These are phyloP conservation scores for Kazachstania taianensis DNA, from an alignment of 805 yeast species.

Conservation along the genomic window DNA sequence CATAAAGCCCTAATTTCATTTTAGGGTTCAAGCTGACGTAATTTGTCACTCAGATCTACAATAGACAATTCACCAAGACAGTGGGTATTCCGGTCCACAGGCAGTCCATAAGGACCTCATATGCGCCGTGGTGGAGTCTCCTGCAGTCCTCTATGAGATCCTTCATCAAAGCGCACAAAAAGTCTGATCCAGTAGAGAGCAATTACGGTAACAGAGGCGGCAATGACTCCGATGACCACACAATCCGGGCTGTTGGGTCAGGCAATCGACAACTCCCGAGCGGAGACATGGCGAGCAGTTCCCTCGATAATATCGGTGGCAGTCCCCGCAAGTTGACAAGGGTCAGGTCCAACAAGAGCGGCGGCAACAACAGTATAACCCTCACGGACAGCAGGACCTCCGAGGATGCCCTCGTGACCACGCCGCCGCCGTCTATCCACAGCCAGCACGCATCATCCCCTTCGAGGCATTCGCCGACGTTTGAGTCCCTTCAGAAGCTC, in stretches of 20 bases:
- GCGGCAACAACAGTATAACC: background rate
- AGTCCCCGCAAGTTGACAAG: background rate
- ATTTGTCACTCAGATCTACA: too few relatives aligned
- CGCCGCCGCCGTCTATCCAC: slow-evolving; percentile 9
- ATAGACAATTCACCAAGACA: too few relatives aligned
- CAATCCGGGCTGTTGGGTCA: background rate
- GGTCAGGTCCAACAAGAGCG: background rate
- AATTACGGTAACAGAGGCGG: background rate
- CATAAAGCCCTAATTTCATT: too few relatives aligned
- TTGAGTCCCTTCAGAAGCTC: slow-evolving; percentile 24
- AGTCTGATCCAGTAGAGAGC: slow-evolving; percentile 27
- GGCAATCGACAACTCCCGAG: too few relatives aligned
- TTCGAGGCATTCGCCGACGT: slow-evolving; percentile 15
- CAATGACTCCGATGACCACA: background rate
- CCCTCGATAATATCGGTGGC: too few relatives aligned
- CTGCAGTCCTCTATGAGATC: too few relatives aligned
- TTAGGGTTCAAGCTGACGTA: too few relatives aligned
- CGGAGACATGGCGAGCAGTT: too few relatives aligned
- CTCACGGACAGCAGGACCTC: background rate
- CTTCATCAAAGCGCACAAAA: slow-evolving; percentile 32
- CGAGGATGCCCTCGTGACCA: background rate
- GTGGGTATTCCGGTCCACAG: too few relatives aligned
- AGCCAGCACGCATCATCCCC: slow-evolving; percentile 7
- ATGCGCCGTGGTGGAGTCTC: too few relatives aligned
- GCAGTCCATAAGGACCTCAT: too few relatives aligned